Evolutionary conservation across 2,329 filamentous ascomycete species (phyloP).

Genomic region (Botrytis tulipae): DNA sequence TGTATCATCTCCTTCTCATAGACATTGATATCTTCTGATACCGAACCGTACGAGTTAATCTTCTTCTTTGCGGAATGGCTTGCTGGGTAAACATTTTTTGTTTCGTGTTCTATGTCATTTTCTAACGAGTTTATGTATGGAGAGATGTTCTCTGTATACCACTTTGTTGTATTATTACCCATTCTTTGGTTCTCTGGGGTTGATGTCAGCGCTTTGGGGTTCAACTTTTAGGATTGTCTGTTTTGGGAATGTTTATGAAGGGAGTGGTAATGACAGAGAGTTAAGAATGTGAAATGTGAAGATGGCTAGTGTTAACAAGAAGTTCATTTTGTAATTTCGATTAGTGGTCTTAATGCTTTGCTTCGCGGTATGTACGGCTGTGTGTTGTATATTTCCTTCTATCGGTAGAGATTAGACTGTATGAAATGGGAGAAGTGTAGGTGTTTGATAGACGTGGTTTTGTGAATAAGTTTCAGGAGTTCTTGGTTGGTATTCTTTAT

Average conservation of each 20-base stretch:
- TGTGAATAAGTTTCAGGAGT: neutral
- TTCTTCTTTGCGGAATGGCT: neutral
- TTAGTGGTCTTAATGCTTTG: neutral
- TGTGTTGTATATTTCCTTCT: neutral
- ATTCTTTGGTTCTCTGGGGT: neutral
- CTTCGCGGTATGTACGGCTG: neutral
- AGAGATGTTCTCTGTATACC: neutral
- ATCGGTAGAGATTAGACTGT: neutral
- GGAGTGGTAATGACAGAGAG: too few relatives aligned
- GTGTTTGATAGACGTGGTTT: neutral
- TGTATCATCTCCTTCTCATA: neutral
- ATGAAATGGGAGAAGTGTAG: neutral
- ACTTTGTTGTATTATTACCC: neutral
- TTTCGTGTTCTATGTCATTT: neutral
- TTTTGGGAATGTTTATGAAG: fast-evolving
- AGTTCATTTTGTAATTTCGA: neutral
- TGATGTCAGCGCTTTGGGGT: neutral
- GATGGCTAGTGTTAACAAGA: neutral
- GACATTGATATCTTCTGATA: neutral
- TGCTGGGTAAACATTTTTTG: fast-evolving
- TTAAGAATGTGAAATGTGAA: too few relatives aligned
- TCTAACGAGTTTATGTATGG: neutral
- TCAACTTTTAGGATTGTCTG: neutral
- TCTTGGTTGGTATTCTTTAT: neutral
- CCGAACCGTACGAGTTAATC: fast-evolving